A percentile compares a stretch with the other conserved stretches of the same genome.
Evolutionary conservation across 2,329 filamentous ascomycete species (phyloP).

Genomic region (Pestalotiopsis sp.): DNA sequence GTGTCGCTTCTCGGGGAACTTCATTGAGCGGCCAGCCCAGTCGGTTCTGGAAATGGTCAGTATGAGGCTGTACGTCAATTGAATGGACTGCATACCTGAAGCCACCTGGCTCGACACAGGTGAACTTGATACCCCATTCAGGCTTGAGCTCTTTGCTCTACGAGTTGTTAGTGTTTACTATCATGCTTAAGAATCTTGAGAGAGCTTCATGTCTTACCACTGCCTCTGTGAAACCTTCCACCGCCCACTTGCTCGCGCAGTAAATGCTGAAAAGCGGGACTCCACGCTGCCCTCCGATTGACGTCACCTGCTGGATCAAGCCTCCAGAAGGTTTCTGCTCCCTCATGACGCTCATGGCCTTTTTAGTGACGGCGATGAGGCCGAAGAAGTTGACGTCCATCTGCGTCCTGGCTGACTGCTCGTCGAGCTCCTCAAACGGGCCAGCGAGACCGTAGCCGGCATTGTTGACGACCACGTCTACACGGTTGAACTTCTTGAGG

Average conservation of each 20-base stretch:
- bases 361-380: constrained; percentile 38
- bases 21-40: constrained; percentile 8
- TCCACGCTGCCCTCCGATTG: constrained; percentile 4
- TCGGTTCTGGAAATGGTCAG: neutral
- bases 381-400: constrained; percentile 49
- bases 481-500: constrained; percentile 34
- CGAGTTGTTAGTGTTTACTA: neutral
- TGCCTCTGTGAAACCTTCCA: constrained; percentile 23
- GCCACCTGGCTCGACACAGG: constrained; percentile 22
- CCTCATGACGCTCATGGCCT: constrained; percentile 40
- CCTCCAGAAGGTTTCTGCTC: constrained; percentile 27
- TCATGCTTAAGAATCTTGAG: no score
- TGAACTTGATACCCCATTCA: constrained; percentile 26
- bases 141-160: constrained; percentile 23
- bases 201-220: neutral
- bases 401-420: constrained; percentile 21
- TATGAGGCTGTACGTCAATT: neutral
- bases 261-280: constrained; percentile 18
- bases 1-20: constrained; percentile 1
- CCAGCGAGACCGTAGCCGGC: constrained; percentile 32
- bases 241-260: constrained; percentile 24
- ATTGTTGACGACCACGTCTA: constrained; percentile 37
- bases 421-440: constrained; percentile 29
- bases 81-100: constrained; percentile 8
- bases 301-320: constrained; percentile 10